Evolutionary conservation across 1,139 yeast genomes (phyloP), one percentile per base, ranked within the genome.

Genomic region (Candida anutae): DNA sequence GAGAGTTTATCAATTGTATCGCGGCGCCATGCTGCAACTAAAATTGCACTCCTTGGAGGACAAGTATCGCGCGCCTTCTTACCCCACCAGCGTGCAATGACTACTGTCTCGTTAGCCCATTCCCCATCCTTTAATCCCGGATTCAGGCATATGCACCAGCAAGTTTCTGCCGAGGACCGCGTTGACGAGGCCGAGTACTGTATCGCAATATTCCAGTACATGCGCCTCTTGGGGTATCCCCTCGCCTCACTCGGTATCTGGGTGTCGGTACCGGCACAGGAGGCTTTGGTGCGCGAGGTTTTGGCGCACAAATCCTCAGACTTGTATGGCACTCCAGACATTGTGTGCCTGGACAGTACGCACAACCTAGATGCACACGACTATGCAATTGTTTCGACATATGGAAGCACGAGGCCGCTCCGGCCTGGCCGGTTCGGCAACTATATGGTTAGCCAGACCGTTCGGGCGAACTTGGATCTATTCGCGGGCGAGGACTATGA

Each of bases 101-200:
- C n/a, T n/a, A n/a, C n/a, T n/a, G 9, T 9, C 6, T 8, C 13
- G 13, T 8, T 12, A 8, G 13, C 15, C 6, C 16, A n/a, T 11
- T 6, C 6, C 8, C 12, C 6, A 22, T 16, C 20, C 5, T 43
- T 44, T 26, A 67, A 66, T 36, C 55, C 72, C 1, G 79, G 78
- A 0, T 50, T 74, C 28, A 36, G 37, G 13, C 33, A 48, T 27
- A 38, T 42, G 3, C 33, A 39, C 11, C 77, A 73, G 40, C 46
- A 62, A 18, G 48, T 74, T 13, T 40, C 58, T 16, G 58, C 62
- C 3, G 50, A 30, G 5, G 31, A 25, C 15, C 63, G 56, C 33
- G 39, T 69, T 8, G 67, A 58, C 8, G 82, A 76, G 39, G 82
- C 81, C 1, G 77, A 72, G 37, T 69, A 55, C 36, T 55, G 68